Percentiles rank a stretch among this genome's conserved stretches.
phyloP scores from a whole-genome alignment of 208 protist species.

The Angomonas ambiguus region DNA sequence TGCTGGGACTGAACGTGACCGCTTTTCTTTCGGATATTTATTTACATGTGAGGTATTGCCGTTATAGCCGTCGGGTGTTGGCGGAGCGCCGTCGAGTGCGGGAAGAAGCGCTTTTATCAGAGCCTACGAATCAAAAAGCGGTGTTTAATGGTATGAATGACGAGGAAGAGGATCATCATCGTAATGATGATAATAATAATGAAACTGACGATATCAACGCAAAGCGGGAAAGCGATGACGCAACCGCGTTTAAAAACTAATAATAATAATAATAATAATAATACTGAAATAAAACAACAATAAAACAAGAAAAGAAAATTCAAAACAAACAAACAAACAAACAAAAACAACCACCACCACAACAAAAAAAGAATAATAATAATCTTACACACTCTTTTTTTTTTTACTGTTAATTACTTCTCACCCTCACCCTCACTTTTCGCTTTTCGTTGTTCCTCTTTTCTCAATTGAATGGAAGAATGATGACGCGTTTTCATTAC shows the following conservation, averaged over 20 bases:
- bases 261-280: not conserved
- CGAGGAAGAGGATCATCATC: too few relatives aligned
- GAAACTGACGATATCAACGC: not conserved
- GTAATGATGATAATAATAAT: conserved; percentile 19
- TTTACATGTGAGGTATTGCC: conserved; percentile 37
- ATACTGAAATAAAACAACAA: not conserved
- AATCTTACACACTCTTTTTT: not conserved
- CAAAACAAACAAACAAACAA: not conserved
- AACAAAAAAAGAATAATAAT: conserved; percentile 6
- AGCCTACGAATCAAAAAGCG: conserved; percentile 31
- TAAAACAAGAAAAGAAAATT: conserved; percentile 1
- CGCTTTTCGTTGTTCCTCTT: too few relatives aligned
- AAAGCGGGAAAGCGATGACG: not conserved
- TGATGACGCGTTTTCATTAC: not conserved
- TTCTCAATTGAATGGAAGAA: not conserved
- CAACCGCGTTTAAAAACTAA: not conserved
- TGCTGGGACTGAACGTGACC: conserved; percentile 36
- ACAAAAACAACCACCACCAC: not conserved
- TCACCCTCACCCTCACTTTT: too few relatives aligned
- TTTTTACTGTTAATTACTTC: too few relatives aligned
- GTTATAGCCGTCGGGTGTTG: conserved; percentile 29
- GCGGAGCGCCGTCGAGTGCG: conserved; percentile 24
- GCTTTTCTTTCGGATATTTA: conserved; percentile 30
- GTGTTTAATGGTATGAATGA: too few relatives aligned
- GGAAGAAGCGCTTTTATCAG: conserved; percentile 30